Evolutionary conservation across 2,329 filamentous ascomycete genomes (phyloP), one percentile per base, ranked within the genome.

Genomic region (Fonsecaea monophora): DNA sequence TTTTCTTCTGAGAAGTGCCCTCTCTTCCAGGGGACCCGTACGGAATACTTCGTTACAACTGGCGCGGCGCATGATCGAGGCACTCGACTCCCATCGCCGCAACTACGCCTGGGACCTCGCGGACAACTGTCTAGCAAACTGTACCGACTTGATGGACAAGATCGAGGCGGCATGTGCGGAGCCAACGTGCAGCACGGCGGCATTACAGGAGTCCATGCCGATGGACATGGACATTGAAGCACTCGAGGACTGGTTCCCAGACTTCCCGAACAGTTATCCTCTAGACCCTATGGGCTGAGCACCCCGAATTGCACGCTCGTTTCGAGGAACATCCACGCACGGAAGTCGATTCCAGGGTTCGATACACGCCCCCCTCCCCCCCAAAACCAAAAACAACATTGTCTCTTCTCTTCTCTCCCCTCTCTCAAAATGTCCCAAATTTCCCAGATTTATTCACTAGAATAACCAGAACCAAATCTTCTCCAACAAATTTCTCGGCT

Each of bases 61-160:
- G 61, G 81, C 83, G 0, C 76, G 74, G 4, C 78, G 81, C 21
- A 75, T 85, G 10, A 73, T 84, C 2, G 67, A 69, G 2, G 73
- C 78, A 1, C 74, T 86, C 13, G 77, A 76, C 12, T 67, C 70
- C 0, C 81, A 84, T 53, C 78, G 78, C 1, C 75, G 80, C 18
- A 72, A 75, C 4, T 75, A 74, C 53, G 75, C 71, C 0, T 86
- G 84, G 84, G 84, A 86, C 66, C 73, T 86, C 0, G 83, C 78
- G 0, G 83, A 85, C 56, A 77, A 83, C 4, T 85, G 83, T 66
- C 73, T 86, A 1, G 77, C 78, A 0, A 81, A 84, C 56, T 81
- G 84, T 67, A 74, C 77, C 5, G 82, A 84, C 10, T 72, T 84
- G 12, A 76, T 85, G 0, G 81, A 85, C 35, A 84, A 80, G 70